Conservation (phyloP, 805 yeast genomes). For the Lachancea fermentati region DNA sequence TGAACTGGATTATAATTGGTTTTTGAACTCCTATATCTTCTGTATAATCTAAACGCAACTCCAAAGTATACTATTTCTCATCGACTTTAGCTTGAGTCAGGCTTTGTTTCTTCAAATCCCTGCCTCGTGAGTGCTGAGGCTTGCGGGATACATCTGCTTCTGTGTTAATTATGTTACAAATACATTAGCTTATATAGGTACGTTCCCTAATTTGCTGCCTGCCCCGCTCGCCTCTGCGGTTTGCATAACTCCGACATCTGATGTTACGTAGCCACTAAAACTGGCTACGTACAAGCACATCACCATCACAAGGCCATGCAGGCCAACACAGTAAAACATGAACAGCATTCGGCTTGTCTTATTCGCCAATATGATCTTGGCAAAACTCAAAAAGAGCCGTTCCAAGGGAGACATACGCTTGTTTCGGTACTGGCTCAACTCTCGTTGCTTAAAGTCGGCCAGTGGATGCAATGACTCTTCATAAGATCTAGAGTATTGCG, state of each 20-base stretch:
- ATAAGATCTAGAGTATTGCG: conserved; percentile 55
- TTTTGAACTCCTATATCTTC: conserved; percentile 9
- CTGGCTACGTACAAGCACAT: conserved; percentile 52
- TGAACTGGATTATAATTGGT: conserved; percentile 19
- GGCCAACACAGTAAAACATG: conserved; percentile 62
- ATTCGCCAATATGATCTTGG: conserved; percentile 71
- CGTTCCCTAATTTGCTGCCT: not conserved
- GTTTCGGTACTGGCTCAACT: conserved; percentile 61
- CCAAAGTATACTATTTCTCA: conserved; percentile 1
- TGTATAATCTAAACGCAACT: conserved; percentile 13
- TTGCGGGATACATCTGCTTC: too few relatives aligned
- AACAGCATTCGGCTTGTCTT: conserved; percentile 67
- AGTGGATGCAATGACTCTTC: conserved; percentile 80
- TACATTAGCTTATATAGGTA: not conserved
- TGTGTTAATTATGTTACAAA: not conserved
- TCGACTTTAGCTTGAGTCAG: not conserved
- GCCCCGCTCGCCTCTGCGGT: conserved; percentile 9
- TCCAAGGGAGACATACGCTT: conserved; percentile 74
- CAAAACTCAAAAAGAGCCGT: conserved; percentile 64
- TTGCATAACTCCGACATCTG: conserved; percentile 35
- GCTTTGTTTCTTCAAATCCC: too few relatives aligned
- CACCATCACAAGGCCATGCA: conserved; percentile 69
- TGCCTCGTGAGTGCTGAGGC: too few relatives aligned
- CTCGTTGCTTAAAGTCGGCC: conserved; percentile 72
- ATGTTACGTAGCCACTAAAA: conserved; percentile 39